Evolutionary conservation across 306 rosid genomes (phyloP).

Genomic region (Delonix regia): DNA sequence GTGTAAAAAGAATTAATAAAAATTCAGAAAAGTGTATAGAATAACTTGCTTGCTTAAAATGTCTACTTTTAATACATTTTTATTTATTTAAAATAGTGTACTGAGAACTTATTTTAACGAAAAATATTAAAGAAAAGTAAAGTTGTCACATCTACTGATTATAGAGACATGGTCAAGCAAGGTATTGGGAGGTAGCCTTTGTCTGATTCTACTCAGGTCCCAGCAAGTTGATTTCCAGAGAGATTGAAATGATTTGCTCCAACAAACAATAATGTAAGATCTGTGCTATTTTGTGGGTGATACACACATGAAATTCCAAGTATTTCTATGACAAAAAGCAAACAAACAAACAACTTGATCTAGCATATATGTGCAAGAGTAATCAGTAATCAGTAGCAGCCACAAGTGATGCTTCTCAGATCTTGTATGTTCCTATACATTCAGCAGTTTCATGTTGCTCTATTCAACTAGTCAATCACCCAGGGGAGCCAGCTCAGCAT

Average conservation of each 20-base stretch:
- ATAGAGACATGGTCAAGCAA: constrained; percentile 39
- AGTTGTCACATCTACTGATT: no score
- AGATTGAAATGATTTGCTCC: no score
- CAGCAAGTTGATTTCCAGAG: background rate
- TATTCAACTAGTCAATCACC: background rate
- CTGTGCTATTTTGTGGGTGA: background rate
- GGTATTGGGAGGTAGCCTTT: constrained; percentile 36
- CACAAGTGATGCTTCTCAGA: background rate
- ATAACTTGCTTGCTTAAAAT: no score
- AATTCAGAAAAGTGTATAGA: no score
- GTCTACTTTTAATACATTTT: no score
- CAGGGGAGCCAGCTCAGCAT: background rate
- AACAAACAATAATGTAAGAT: background rate
- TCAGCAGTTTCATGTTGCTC: background rate
- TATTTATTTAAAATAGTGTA: no score
- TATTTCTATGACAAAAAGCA: background rate
- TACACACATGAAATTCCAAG: background rate
- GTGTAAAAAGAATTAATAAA: no score
- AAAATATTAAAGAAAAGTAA: no score
- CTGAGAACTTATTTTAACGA: no score
- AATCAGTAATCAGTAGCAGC: no score
- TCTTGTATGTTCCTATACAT: background rate
- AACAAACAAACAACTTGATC: background rate
- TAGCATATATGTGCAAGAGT: background rate
- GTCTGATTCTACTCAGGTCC: constrained; percentile 28